Evolutionary conservation across 164 flowering plant genomes (phyloP), one percentile per base, ranked within the genome.

Genomic region (Magnolia kwangsiensis): DNA sequence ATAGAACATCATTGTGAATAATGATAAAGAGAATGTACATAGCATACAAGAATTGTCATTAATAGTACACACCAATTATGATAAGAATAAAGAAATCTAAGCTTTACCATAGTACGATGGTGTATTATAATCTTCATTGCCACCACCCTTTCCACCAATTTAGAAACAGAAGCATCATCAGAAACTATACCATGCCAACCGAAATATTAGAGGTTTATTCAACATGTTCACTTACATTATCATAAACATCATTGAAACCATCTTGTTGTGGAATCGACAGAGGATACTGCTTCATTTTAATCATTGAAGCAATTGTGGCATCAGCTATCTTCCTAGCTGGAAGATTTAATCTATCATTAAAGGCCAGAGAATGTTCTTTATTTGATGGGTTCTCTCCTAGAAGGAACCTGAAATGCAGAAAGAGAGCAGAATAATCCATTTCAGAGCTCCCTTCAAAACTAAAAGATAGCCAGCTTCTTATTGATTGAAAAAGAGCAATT

Each of bases 101-200:
- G 80, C 72, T 50, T 79, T 86, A 91, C 98, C 98, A 81, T 78
- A 82, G 18, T 88, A 87, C 71, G 91, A 91, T 20, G 97, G 98
- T 58, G 99, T 89, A 79, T 92, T 90, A 86, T 90, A 96, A 83
- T 96, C 99, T 86, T 96, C 97, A 84, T 82, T 90, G 73, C 83
- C 90, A 76, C 83, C 93, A 81, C 59, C 59, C 94, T 93, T 84
- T 90, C 94, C 75, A 96, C 69, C 89, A 86, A 97, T 90, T 79
- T 83, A 83, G 71, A 65, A 70, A 51, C n/a, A 58, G 61, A 72
- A 73, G 76, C 11, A 55, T 31, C 2, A 55, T 55, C 59, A 55
- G 59, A 55, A 55, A 55, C 59, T 55, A 55, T 55, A 16, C 59
- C 4, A 55, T 55, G 59, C 59, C 59, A 55, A 10, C 59, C 16